Base-by-base conservation (phyloP, 1,284 basidiomycete genomes). In the Irpex rosettiformis region DNA sequence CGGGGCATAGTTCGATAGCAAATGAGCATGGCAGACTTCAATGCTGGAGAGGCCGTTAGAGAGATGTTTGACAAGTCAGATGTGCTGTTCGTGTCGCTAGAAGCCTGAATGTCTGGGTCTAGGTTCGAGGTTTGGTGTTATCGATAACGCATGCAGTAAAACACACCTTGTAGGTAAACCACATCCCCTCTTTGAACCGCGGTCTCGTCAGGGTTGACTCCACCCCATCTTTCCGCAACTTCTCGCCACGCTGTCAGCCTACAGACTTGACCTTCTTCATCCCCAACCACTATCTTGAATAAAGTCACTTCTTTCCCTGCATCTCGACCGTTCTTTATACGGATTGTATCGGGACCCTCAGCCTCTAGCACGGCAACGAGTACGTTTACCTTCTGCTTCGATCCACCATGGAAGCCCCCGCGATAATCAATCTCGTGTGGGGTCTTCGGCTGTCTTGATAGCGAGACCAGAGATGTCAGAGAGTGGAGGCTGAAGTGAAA, bases 191-290 rank as follows among this genome's bases (percentile, higher is more conserved):
- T 75, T 65, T 84, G 87, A n/a, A 79, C 69, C 30, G 68, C 76
- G 13, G 74, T 67, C 10, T 65, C 63, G 3, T 60, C 62, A 16
- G 65, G 45, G 57, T 65, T 59, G 55, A 63, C 37, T 27, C 70
- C 59, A 54, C 84, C 85, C 90, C 89, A 91, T 0, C 69, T 69
- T 48, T 91, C 85, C 6, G 89, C 89, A 3, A 80, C 73, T 55
- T 89, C 85, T 55, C 89, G 76, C 90, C 90, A 92, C 2, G 84
- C 88, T 4, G 85, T 86, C 11, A 91, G 68, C 70, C 85, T 89
- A 64, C 83, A 83, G 3, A 91, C 77, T 0, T 72, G 76, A 2
- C 85, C 85, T 22, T 80, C 78, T 56, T 88, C 86, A 63, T 90
- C 86, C 3, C 86, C 85, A 16, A 91, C 69, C 48, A 91, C 80